Evolutionary conservation across 345 rosid genomes (phyloP), one percentile per base, ranked within the genome.

Genomic region (Murraya koenigii): DNA sequence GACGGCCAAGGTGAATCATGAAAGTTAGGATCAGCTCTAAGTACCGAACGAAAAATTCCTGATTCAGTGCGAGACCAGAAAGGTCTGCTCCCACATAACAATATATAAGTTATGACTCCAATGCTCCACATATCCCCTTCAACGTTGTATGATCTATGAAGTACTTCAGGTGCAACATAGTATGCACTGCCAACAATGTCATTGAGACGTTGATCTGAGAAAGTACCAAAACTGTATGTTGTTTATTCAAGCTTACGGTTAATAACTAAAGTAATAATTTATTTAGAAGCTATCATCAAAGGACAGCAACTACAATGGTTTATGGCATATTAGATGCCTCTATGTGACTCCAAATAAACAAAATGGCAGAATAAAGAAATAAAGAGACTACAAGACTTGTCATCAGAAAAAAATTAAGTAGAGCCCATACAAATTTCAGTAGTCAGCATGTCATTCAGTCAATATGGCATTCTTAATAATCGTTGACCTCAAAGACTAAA

Each of bases 121-220:
- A 97, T 87, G 79, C 99, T 94, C 99, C 99, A 97, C 82, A 93
- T 87, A 87, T 97, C 99, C 36, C 97, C 98, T 80, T 97, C 99
- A 35, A 90, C 84, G 71, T 90, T 87, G 83, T 97, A 97, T 58
- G 96, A 93, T 86, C 98, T 94, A 83, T 97, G 98, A 60, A 97
- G 95, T 69, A 97, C 99, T 90, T 97, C 98, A 35, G 99, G 97
- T 25, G 99, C 94, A 75, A 97, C 99, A 82, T 97, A 94, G 84
- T 91, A 97, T 74, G 98, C 98, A 86, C 98, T 97, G 68, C 99
- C 99, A 71, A 97, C 99, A 71, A 97, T 92, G 81, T 97, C 98
- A 68, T 88, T 97, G 82, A 93, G 93, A 74, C 98, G 93, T 74
- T 92, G 96, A 84, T 93, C 99, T 97, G 94, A 78, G 80, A 25